Base-by-base conservation (phyloP, 305 asterid genomes). In the Petunia hybrid region DNA sequence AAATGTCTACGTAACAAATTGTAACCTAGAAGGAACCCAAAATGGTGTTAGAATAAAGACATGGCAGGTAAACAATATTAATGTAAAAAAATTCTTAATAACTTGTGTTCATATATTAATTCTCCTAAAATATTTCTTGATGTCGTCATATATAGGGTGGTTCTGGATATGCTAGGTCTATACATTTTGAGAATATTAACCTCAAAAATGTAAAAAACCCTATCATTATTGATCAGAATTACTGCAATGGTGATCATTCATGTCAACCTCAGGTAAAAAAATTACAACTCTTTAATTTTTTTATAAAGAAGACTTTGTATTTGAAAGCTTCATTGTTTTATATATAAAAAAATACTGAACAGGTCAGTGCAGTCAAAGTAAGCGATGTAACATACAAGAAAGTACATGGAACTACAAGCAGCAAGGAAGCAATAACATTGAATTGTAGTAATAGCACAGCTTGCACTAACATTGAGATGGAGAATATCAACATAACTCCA, bases 21-120 rank as follows among this genome's bases (percentile, higher is more conserved):
- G 76, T 78, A 48, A 38, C 6, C 74, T 82, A 59, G 5, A 68
- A 16, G 82, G 74, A 39, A 46, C 80, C 16, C 82, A 82, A 12
- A 82, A 82, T 31, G 82, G 85, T 68, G 55, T 82, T 31, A 82
- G 85, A 78, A 82, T 82, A 62, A 82, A 82, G 85, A 59, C 85
- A 59, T 82, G 85, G 85, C 85, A 80, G 79, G 85, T 78, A 82
- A 69, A 4, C 0, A 53, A n/a, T n/a, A n/a, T 66, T 66, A 66
- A 8, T 42, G 53, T 68, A 8, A 61, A 22, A 7, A 12, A 31
- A 13, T 65, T 65, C 0, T 5, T 0, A 13, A 13, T 67, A 68
- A 16, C n/a, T 68, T 68, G 36, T 68, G 16, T 3, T 55, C 76
- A 16, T 16, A 43, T 8, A 45, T 9, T 81, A 3, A 36, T 81